phyloP scores from a whole-genome alignment of 192 early-diverging fungal genomes.

The Backusella australiensis region DNA sequence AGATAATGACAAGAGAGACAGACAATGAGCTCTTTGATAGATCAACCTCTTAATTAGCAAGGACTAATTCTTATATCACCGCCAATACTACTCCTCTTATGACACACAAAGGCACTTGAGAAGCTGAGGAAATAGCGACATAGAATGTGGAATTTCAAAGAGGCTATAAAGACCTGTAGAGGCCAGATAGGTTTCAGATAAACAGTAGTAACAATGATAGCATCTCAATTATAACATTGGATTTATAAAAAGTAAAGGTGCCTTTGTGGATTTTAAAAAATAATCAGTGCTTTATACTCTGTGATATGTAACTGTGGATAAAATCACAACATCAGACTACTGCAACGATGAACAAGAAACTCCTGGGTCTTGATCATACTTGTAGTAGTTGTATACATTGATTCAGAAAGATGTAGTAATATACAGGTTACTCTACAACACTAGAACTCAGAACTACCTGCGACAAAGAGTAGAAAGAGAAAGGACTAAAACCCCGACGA shows the following conservation, averaged over 20 bases:
- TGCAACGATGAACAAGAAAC: background rate
- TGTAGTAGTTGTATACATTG: background rate
- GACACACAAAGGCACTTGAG: too few relatives aligned
- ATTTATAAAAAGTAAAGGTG: background rate
- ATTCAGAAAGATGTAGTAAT: background rate
- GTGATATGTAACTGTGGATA: background rate
- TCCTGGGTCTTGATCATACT: background rate
- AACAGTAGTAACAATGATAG: too few relatives aligned
- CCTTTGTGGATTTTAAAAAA: background rate
- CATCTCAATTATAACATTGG: too few relatives aligned
- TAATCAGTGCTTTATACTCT: background rate
- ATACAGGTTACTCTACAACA: background rate
- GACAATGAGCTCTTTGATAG: too few relatives aligned
- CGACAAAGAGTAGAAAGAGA: background rate
- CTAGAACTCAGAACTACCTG: background rate
- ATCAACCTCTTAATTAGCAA: too few relatives aligned
- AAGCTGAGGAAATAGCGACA: too few relatives aligned
- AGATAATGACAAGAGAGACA: too few relatives aligned
- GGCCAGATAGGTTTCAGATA: background rate
- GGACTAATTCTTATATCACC: too few relatives aligned
- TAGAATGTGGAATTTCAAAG: too few relatives aligned
- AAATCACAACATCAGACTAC: background rate
- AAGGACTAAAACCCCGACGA: background rate
- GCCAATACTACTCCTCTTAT: too few relatives aligned
- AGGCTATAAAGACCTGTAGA: too few relatives aligned